A percentile compares a stretch with the other conserved stretches of the same genome.
phyloP scores from a whole-genome alignment of 2,329 filamentous ascomycete genomes.

The Talaromyces sp. region DNA sequence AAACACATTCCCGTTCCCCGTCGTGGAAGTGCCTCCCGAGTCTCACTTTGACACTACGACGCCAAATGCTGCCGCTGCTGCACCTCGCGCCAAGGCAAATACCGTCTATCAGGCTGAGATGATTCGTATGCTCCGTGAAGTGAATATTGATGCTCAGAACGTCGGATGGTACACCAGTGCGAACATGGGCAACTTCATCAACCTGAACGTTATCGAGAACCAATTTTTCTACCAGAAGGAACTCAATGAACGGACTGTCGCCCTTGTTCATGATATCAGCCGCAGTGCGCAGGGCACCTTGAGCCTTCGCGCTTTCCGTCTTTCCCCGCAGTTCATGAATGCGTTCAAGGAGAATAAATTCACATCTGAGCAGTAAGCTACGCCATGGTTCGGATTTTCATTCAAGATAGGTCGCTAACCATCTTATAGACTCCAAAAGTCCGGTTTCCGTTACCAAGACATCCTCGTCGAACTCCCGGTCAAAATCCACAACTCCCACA shows the following conservation, averaged over 20 bases:
- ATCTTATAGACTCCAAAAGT: slow-evolving; percentile 75
- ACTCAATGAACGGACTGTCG: slow-evolving; percentile 77
- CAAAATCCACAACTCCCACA: slow-evolving; percentile 91
- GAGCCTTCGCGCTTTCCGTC: slow-evolving; percentile 83
- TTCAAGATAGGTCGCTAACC: slow-evolving; percentile 21
- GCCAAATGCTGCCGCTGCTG: slow-evolving; percentile 74
- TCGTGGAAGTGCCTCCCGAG: slow-evolving; percentile 68
- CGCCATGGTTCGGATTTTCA: neutral
- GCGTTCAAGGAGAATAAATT: slow-evolving; percentile 98
- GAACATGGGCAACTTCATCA: slow-evolving; percentile 98
- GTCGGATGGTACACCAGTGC: slow-evolving; percentile 98
- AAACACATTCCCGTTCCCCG: slow-evolving; percentile 91
- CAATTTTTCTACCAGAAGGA: slow-evolving; percentile 96
- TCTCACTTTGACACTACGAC: slow-evolving; percentile 66
- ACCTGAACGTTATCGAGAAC: slow-evolving; percentile 93
- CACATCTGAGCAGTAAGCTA: slow-evolving; percentile 80
- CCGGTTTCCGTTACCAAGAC: slow-evolving; percentile 87
- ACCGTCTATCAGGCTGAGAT: slow-evolving; percentile 88
- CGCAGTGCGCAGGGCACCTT: slow-evolving; percentile 88
- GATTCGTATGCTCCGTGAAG: slow-evolving; percentile 93
- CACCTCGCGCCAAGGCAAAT: slow-evolving; percentile 89
- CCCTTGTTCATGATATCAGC: slow-evolving; percentile 92
- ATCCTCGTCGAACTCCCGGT: slow-evolving; percentile 89
- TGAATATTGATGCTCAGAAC: slow-evolving; percentile 97
- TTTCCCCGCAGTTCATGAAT: slow-evolving; percentile 81